phyloP scores from a whole-genome alignment of 2,329 filamentous ascomycete genomes.

The Trichoderma lentiforme region DNA sequence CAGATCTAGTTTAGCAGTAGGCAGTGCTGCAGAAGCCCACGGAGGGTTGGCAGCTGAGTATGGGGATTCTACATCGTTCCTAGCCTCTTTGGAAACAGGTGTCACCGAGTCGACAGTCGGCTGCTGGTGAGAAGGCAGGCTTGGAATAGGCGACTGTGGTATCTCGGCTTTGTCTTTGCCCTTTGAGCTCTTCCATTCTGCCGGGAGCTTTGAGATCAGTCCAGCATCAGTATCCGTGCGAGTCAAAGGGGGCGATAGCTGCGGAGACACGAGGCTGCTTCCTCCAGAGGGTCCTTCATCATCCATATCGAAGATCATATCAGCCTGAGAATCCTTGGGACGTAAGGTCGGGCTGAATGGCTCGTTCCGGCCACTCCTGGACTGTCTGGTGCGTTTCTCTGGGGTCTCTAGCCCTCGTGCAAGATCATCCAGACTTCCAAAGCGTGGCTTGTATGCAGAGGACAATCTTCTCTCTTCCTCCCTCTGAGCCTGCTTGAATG shows the following conservation, averaged over 20 bases:
- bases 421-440: conserved; percentile 64
- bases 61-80: not conserved
- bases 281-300: conserved; percentile 55
- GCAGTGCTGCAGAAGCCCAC: conserved; percentile 50
- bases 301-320: conserved; percentile 94
- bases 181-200: conserved; percentile 28
- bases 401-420: conserved; percentile 38
- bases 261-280: conserved; percentile 30
- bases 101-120: not conserved
- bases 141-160: conserved; percentile 18
- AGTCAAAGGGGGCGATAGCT: conserved; percentile 21
- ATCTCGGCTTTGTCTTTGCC: conserved; percentile 25
- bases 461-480: conserved; percentile 64
- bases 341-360: conserved; percentile 64
- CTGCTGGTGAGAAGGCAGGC: conserved; percentile 18
- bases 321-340: conserved; percentile 64
- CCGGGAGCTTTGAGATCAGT: conserved; percentile 30
- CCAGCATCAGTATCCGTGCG: conserved; percentile 28
- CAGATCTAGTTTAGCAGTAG: conserved; percentile 65
- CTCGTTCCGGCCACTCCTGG: conserved; percentile 49
- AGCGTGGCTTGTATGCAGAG: conserved; percentile 57
- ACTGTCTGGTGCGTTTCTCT: conserved; percentile 46
- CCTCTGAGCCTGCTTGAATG: conserved; percentile 59
- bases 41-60: conserved; percentile 36
- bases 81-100: not conserved